Evolutionary conservation across 441 rosid genomes (phyloP).

Genomic region (Manihot esculenta): DNA sequence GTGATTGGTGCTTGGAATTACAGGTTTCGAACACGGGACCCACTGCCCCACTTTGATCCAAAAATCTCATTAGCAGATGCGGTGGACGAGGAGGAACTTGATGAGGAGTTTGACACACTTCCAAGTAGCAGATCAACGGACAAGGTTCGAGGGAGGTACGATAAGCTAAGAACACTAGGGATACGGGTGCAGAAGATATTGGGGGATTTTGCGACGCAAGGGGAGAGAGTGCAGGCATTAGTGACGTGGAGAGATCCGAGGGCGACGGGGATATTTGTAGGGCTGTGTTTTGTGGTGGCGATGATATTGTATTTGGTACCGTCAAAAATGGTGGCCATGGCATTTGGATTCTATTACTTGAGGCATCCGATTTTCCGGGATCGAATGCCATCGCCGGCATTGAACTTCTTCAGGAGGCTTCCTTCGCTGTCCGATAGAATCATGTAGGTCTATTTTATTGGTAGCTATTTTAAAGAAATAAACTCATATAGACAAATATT

Average conservation of each 20-base stretch:
- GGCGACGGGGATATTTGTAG: conserved; percentile 81
- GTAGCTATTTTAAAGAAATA: too few species aligned
- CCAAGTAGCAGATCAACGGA: conserved; percentile 68
- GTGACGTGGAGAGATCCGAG: conserved; percentile 96
- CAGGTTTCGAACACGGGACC: conserved; percentile 65
- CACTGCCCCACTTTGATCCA: conserved; percentile 68
- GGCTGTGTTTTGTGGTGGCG: conserved; percentile 63
- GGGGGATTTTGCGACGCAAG: conserved; percentile 91
- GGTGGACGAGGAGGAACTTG: conserved; percentile 77
- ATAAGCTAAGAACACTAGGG: conserved; percentile 65
- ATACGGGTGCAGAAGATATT: conserved; percentile 73
- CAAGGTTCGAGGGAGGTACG: conserved; percentile 62
- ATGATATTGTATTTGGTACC: conserved; percentile 68
- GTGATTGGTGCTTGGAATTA: conserved; percentile 84
- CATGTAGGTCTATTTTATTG: too few species aligned
- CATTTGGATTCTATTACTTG: conserved; percentile 79
- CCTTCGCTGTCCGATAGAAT: conserved; percentile 84
- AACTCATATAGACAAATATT: too few species aligned
- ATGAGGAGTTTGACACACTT: conserved; percentile 79
- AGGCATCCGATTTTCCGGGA: conserved; percentile 89
- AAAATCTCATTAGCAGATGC: conserved; percentile 69
- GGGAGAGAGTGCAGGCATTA: conserved; percentile 82
- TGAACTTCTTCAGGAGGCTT: conserved; percentile 85
- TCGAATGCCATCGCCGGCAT: conserved; percentile 74
- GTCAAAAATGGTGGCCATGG: conserved; percentile 86